These are phyloP conservation scores for Limtongia smithiae DNA, from an alignment of 805 yeast species.

Conservation along the genomic window DNA sequence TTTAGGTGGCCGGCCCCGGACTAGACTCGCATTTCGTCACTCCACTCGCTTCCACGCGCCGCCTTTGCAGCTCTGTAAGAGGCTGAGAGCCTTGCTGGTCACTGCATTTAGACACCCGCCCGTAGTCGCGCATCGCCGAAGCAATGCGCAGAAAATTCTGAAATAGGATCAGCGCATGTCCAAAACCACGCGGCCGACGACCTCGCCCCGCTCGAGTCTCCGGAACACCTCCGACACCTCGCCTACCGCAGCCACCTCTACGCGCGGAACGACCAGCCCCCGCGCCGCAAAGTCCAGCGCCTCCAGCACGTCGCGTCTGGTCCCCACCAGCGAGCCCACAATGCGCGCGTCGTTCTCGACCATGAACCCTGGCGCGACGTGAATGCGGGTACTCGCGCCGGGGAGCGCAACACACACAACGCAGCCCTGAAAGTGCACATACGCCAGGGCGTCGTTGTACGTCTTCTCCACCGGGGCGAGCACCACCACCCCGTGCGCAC, in stretches of 20 bases:
- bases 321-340: conserved; percentile 32
- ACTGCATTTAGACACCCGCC: too few species aligned
- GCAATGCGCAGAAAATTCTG: too few species aligned
- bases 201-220: conserved; percentile 22
- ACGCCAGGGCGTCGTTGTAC: conserved; percentile 25
- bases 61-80: too few species aligned
- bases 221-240: conserved; percentile 23
- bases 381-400: conserved; percentile 13
- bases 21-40: too few species aligned
- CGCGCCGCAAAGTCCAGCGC: conserved; percentile 31
- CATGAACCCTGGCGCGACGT: conserved; percentile 22
- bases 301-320: conserved; percentile 31
- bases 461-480: conserved; percentile 43
- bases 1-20: too few species aligned
- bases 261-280: conserved; percentile 26
- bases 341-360: conserved; percentile 24
- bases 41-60: too few species aligned
- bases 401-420: conserved; percentile 32
- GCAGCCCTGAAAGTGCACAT: conserved; percentile 29
- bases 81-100: too few species aligned
- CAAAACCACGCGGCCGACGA: conserved; percentile 33
- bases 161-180: too few species aligned
- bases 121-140: too few species aligned
- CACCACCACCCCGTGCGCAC: conserved; percentile 30
- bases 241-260: conserved; percentile 20